Conservation (phyloP, 2,329 filamentous ascomycete genomes). For the Paraconiothyrium sp. region DNA sequence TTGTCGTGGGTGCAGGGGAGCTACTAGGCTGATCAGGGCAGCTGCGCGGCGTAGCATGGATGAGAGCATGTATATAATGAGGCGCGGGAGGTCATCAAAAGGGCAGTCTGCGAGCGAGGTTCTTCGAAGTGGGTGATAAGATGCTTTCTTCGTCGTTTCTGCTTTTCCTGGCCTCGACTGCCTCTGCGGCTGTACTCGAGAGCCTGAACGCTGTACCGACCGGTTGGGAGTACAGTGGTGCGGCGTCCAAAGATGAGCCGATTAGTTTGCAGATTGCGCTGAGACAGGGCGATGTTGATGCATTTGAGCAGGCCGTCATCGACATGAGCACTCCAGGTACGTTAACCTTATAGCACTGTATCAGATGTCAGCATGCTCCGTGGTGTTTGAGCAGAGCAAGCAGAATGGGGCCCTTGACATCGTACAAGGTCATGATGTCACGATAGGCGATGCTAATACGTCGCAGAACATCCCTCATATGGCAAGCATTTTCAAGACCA, state of each 20-base stretch:
- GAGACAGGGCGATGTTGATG: conserved; percentile 40
- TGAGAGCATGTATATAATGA: not conserved
- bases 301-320: conserved; percentile 51
- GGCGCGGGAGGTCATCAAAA: not conserved
- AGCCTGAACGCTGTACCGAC: conserved; percentile 7
- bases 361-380: not conserved
- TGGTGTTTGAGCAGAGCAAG: not conserved
- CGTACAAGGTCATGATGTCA: too few species aligned
- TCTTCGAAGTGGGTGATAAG: not conserved
- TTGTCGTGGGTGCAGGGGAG: not conserved
- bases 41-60: not conserved
- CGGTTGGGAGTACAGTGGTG: conserved; percentile 7
- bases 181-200: conserved; percentile 6
- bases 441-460: not conserved
- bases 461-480: conserved; percentile 49
- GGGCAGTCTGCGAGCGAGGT: conserved; percentile 6
- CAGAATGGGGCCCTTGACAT: too few species aligned
- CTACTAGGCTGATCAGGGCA: not conserved
- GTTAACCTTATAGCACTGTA: not conserved
- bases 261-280: conserved; percentile 45
- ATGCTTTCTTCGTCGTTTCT: conserved; percentile 9
- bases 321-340: conserved; percentile 58
- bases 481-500: conserved; percentile 59
- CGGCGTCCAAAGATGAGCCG: conserved; percentile 18
- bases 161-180: conserved; percentile 11